phyloP scores from a whole-genome alignment of 345 rosid genomes.

The Pugionium cornutum region DNA sequence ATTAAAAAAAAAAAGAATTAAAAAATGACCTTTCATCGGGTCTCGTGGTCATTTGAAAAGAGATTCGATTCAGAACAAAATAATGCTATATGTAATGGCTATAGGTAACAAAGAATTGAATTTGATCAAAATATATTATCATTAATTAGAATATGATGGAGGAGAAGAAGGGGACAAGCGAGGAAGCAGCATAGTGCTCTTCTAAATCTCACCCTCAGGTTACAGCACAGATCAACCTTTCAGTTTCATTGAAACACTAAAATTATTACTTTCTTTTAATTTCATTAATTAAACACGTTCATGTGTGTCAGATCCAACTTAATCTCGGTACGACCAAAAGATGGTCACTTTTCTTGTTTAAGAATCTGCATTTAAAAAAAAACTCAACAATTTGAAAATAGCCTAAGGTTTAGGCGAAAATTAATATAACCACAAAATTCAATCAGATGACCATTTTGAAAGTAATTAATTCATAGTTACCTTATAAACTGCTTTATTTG shows the following conservation, averaged over 20 bases:
- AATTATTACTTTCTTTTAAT: slow-evolving; percentile 25
- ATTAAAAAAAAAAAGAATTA: slow-evolving; percentile 2
- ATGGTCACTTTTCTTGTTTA: slow-evolving; percentile 13
- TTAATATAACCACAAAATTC: background rate
- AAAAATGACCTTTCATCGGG: slow-evolving; percentile 11
- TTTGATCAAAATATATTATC: background rate
- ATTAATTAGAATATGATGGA: slow-evolving; percentile 24
- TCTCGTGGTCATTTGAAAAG: slow-evolving; percentile 29
- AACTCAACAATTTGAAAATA: background rate
- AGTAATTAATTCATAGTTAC: background rate
- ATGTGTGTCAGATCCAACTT: slow-evolving; percentile 35
- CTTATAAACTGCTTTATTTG: background rate
- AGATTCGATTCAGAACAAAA: slow-evolving; percentile 29
- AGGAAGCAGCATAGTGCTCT: slow-evolving; percentile 40
- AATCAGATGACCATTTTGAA: background rate
- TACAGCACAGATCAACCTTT: slow-evolving; percentile 25
- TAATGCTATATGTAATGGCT: slow-evolving; percentile 1
- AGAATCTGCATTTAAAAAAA: background rate
- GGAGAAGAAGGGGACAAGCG: slow-evolving; percentile 31
- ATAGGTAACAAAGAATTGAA: background rate
- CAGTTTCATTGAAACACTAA: slow-evolving; percentile 34
- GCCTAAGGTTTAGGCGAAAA: slow-evolving; percentile 21
- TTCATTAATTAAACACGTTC: slow-evolving; percentile 30
- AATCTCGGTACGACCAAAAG: slow-evolving; percentile 23
- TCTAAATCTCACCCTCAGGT: slow-evolving; percentile 31